phyloP scores from a whole-genome alignment of 352 stramenopile genomes.

The Phytophthora sp. region DNA sequence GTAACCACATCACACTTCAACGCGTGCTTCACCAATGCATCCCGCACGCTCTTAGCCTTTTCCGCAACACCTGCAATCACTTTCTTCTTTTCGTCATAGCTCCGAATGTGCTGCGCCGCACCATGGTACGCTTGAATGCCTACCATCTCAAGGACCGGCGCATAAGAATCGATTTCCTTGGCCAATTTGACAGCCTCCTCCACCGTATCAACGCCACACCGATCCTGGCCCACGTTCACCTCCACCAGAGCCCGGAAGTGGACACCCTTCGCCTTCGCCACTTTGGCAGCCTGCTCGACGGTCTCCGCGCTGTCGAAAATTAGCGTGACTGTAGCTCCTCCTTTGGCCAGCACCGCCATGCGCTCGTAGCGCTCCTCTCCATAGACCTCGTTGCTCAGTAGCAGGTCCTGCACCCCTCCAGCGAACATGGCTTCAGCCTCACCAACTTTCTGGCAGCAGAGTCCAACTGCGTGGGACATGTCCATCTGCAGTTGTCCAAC shows the following conservation, averaged over 20 bases:
- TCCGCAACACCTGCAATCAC: constrained; percentile 47
- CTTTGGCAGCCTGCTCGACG: constrained; percentile 45
- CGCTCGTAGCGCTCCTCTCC: constrained; percentile 50
- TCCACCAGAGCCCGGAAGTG: constrained; percentile 69
- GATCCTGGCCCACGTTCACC: constrained; percentile 77
- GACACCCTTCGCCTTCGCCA: constrained; percentile 28
- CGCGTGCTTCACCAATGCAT: constrained; percentile 35
- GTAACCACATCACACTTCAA: constrained; percentile 70
- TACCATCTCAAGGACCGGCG: constrained; percentile 36
- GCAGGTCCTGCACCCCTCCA: constrained; percentile 55
- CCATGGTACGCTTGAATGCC: constrained; percentile 83
- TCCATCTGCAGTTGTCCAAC: constrained; percentile 58
- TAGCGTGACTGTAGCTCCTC: constrained; percentile 56
- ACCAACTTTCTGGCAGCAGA: constrained; percentile 76
- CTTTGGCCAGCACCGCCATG: constrained; percentile 45
- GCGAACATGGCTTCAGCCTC: constrained; percentile 79
- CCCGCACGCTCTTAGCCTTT: constrained; percentile 48
- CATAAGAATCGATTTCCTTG: constrained; percentile 27
- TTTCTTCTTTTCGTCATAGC: constrained; percentile 49
- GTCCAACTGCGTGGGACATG: constrained; percentile 47
- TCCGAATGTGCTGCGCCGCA: constrained; percentile 74
- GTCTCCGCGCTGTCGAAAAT: constrained; percentile 62
- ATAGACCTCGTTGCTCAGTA: constrained; percentile 78
- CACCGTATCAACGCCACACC: constrained; percentile 66
- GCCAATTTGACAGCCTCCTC: constrained; percentile 54